Percentiles rank a stretch among this genome's conserved stretches.
phyloP scores from a whole-genome alignment of 768 basidiomycete genomes.

The Cystobasidium onofrii region DNA sequence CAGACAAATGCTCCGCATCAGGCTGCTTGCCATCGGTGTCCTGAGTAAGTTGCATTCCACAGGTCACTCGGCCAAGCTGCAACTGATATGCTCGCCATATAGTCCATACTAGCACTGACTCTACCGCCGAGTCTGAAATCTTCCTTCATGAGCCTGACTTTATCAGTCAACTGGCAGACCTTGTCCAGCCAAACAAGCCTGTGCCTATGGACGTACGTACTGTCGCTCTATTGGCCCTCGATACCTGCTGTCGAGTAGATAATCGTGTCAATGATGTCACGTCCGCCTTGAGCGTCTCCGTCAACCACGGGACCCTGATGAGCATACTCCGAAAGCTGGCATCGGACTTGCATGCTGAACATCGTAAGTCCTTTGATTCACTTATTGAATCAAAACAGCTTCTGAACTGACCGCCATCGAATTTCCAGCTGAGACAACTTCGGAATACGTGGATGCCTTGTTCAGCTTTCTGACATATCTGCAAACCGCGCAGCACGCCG shows the following conservation, averaged over 20 bases:
- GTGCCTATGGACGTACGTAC: constrained; percentile 68
- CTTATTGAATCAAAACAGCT: background rate
- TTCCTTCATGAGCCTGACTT: constrained; percentile 94
- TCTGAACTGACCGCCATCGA: background rate
- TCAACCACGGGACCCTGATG: constrained; percentile 92
- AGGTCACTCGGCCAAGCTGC: background rate
- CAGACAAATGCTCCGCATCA: constrained; percentile 68
- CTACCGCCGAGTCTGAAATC: constrained; percentile 65
- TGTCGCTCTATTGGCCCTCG: constrained; percentile 77
- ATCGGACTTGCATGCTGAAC: constrained; percentile 52
- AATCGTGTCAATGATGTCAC: constrained; percentile 75
- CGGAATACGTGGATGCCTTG: constrained; percentile 59
- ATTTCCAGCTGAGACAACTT: constrained; percentile 40
- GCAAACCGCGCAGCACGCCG: constrained; percentile 72
- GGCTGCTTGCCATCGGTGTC: constrained; percentile 79
- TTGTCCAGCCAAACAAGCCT: constrained; percentile 66
- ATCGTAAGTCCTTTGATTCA: constrained; percentile 43
- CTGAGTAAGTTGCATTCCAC: constrained; percentile 48
- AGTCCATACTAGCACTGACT: constrained; percentile 71
- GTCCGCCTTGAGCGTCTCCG: constrained; percentile 82
- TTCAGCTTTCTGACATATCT: constrained; percentile 79
- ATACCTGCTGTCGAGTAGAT: constrained; percentile 78
- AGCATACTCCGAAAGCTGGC: constrained; percentile 75
- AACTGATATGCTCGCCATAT: background rate
- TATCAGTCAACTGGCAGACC: constrained; percentile 74